Base-by-base conservation (phyloP, 495 filamentous ascomycete species). In the Penicillium argentinense region DNA sequence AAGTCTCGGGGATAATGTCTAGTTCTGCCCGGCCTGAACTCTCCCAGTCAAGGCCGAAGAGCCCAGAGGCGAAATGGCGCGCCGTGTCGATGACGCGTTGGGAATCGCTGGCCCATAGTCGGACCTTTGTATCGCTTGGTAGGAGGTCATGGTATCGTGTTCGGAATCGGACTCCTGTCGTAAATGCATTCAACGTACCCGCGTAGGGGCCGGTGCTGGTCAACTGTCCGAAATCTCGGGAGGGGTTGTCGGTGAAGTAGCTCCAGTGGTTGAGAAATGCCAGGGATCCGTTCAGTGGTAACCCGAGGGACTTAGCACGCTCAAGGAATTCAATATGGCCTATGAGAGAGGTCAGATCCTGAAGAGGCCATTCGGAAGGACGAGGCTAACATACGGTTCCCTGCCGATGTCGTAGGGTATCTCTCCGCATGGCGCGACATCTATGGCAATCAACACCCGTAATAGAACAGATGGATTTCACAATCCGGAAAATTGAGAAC, bases 391-490 rank as follows among this genome's bases (percentile, higher is more conserved):
- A 28, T 73, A 80, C 80, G 66, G 27, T 39, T 56, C 42, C 75
- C 80, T 42, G 73, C 74, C n/a, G 57, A 66, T n/a, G 48, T 49
- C 1, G 79, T 82, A 1, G 80, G 80, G 50, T 80, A 82, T 61
- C 80, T 62, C 44, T 82, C 80, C 16, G 62, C 78, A 59, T 84
- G 80, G 36, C 80, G 70, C 25, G 80, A 76, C 65, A 84, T 74
- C 80, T 83, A 50, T n/a, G 40, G 2, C 9, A 30, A 34, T 48
- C 40, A 48, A 27, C 9, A 17, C 21, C 7, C 6, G 40, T 18
- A 17, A 4, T 27, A 37, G 12, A 38, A 34, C 38, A 27, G 4
- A 33, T 26, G 11, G 13, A 39, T 12, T 18, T n/a, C 4, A 23
- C 18, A 9, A 12, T 8, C 12, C 12, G 9, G 26, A 34, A 13